These are phyloP conservation scores for Blastobotrys parvus DNA, from an alignment of 805 yeast species.

Conservation along the genomic window DNA sequence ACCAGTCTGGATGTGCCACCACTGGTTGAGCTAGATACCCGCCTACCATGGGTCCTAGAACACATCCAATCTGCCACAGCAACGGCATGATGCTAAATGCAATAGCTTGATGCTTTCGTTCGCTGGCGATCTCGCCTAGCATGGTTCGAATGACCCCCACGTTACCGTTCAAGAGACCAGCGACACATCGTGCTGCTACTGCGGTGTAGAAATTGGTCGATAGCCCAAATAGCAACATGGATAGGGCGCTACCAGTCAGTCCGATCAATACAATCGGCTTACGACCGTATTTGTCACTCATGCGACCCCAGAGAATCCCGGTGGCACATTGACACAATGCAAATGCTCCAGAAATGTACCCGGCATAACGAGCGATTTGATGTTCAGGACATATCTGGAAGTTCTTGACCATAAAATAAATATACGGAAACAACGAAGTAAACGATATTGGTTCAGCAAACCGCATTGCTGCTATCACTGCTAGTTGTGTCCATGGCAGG, in stretches of 20 bases:
- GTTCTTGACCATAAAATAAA: slow-evolving; percentile 54
- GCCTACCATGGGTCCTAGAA: slow-evolving; percentile 55
- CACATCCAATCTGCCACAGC: slow-evolving; percentile 51
- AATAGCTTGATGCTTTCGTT: slow-evolving; percentile 50
- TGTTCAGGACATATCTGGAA: slow-evolving; percentile 40
- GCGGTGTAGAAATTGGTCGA: slow-evolving; percentile 45
- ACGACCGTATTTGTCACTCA: slow-evolving; percentile 49
- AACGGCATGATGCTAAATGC: slow-evolving; percentile 57
- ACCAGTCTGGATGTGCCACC: slow-evolving; percentile 25
- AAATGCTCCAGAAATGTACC: slow-evolving; percentile 54
- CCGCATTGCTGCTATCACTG: slow-evolving; percentile 37
- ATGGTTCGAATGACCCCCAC: slow-evolving; percentile 56
- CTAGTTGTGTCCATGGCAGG: slow-evolving; percentile 46
- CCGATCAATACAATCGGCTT: slow-evolving; percentile 47
- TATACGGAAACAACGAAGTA: slow-evolving; percentile 56
- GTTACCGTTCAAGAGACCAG: slow-evolving; percentile 57
- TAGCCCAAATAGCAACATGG: slow-evolving; percentile 46
- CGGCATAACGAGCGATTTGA: slow-evolving; percentile 51
- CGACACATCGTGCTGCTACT: slow-evolving; percentile 41
- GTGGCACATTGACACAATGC: slow-evolving; percentile 52
- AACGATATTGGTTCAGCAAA: slow-evolving; percentile 57
- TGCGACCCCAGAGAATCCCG: slow-evolving; percentile 52
- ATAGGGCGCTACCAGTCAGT: slow-evolving; percentile 41
- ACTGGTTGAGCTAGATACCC: slow-evolving; percentile 43
- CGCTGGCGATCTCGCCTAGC: slow-evolving; percentile 51